phyloP scores from a whole-genome alignment of 1,284 basidiomycete species.

The Cryptococcus depauperatus region DNA sequence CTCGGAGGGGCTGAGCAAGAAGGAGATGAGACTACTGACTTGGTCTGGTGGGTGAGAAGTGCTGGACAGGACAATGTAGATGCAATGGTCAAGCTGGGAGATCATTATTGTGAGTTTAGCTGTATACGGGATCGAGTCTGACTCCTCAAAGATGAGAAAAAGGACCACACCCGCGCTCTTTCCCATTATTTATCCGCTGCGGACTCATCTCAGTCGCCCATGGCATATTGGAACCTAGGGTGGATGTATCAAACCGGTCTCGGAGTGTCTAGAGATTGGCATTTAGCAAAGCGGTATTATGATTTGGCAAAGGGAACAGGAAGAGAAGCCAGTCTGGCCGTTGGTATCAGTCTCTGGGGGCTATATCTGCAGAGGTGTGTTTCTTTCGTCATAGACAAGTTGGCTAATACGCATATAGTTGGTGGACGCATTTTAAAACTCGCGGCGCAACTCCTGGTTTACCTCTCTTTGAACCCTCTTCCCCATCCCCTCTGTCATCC shows the following conservation, averaged over 20 bases:
- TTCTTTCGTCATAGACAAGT: not conserved
- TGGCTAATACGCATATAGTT: conserved; percentile 18
- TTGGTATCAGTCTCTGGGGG: conserved; percentile 70
- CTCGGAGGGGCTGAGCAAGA: not conserved
- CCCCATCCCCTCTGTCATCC: conserved; percentile 9
- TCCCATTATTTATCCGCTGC: conserved; percentile 85
- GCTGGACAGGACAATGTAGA: conserved; percentile 91
- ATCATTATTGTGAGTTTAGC: conserved; percentile 66
- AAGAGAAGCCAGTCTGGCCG: conserved; percentile 76
- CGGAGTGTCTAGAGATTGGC: conserved; percentile 88
- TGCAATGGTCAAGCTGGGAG: conserved; percentile 90
- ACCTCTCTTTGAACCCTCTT: conserved; percentile 31
- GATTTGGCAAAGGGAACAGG: conserved; percentile 82
- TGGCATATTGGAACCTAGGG: conserved; percentile 97
- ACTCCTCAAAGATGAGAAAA: conserved; percentile 1
- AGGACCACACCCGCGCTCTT: conserved; percentile 68
- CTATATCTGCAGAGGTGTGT: conserved; percentile 59
- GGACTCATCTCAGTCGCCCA: conserved; percentile 78
- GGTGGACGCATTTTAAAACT: conserved; percentile 37
- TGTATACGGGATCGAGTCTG: not conserved
- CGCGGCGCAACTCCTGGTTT: conserved; percentile 37
- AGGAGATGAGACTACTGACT: conserved; percentile 50
- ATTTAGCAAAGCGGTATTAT: conserved; percentile 93
- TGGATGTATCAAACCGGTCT: conserved; percentile 98
- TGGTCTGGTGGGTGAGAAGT: conserved; percentile 89